Conservation (phyloP, 2,329 filamentous ascomycete genomes). For the Beauveria asiatica region DNA sequence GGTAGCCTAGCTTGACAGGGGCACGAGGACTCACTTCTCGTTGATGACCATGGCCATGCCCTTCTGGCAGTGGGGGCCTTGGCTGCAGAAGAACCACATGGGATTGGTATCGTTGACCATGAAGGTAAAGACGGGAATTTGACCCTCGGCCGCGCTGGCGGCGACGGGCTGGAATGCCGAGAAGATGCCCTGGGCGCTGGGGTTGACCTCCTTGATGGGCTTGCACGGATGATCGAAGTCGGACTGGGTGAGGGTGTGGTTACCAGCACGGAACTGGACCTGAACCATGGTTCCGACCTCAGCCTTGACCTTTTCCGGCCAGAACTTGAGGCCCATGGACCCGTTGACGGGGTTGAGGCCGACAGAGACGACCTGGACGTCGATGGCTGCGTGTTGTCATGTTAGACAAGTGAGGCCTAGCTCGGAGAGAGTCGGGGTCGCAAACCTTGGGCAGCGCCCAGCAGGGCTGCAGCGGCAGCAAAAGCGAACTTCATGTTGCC, state of each 20-base stretch:
- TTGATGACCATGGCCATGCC: slow-evolving; percentile 75
- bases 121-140: slow-evolving; percentile 62
- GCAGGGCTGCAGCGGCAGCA: slow-evolving; percentile 37
- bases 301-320: slow-evolving; percentile 57
- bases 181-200: slow-evolving; percentile 51
- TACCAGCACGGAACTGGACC: slow-evolving; percentile 58
- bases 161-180: slow-evolving; percentile 59
- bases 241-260: slow-evolving; percentile 75
- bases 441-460: slow-evolving; percentile 39
- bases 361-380: slow-evolving; percentile 59
- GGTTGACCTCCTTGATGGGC: slow-evolving; percentile 46
- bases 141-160: slow-evolving; percentile 37
- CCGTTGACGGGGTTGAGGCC: slow-evolving; percentile 42
- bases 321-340: slow-evolving; percentile 47
- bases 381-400: slow-evolving; percentile 19
- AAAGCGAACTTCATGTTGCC: slow-evolving; percentile 46
- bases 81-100: slow-evolving; percentile 72
- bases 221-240: slow-evolving; percentile 63
- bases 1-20: not conserved
- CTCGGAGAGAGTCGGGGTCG: too few species aligned
- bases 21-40: slow-evolving; percentile 46
- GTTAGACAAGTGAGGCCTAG: not conserved
- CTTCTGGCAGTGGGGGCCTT: slow-evolving; percentile 63
- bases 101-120: slow-evolving; percentile 60
- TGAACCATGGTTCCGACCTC: slow-evolving; percentile 54